These are phyloP conservation scores for Suhomyces faveliae DNA, from an alignment of 805 yeast genomes.

Conservation along the genomic window DNA sequence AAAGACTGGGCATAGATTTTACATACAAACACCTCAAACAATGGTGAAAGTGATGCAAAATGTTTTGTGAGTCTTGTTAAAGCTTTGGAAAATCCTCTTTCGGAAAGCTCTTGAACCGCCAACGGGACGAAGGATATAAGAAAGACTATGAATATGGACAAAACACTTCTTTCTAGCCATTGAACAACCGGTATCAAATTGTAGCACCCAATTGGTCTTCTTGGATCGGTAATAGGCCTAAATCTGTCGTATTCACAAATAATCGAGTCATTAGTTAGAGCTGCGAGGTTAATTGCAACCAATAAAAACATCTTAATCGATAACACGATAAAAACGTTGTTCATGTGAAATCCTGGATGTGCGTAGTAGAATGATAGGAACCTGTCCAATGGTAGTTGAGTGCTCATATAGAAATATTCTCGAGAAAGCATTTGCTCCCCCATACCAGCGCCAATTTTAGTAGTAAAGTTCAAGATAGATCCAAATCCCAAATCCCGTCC, in stretches of 20 bases:
- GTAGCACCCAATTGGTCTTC: constrained; percentile 67
- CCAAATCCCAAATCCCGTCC: constrained; percentile 86
- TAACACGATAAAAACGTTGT: constrained; percentile 69
- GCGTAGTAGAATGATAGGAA: constrained; percentile 80
- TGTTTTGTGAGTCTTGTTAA: constrained; percentile 62
- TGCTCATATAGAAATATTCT: constrained; percentile 76
- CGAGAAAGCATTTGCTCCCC: constrained; percentile 84
- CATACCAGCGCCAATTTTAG: constrained; percentile 89
- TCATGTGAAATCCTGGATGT: constrained; percentile 83
- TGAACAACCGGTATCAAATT: constrained; percentile 67
- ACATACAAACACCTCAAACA: constrained; percentile 78
- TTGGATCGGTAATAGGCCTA: constrained; percentile 59
- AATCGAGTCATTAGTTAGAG: constrained; percentile 59
- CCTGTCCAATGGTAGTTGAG: constrained; percentile 74
- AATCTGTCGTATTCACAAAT: constrained; percentile 60
- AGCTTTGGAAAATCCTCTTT: constrained; percentile 73
- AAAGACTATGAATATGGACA: constrained; percentile 74
- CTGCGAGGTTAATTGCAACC: constrained; percentile 59
- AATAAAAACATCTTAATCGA: constrained; percentile 57
- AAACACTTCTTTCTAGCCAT: constrained; percentile 72
- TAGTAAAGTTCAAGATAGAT: constrained; percentile 75
- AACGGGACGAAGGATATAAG: constrained; percentile 73
- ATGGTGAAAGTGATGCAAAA: constrained; percentile 67
- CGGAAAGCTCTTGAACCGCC: constrained; percentile 73
- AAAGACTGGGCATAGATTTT: constrained; percentile 72